Evolutionary conservation across 2,329 filamentous ascomycete genomes (phyloP).

Genomic region (Aspergillus luchuensis): DNA sequence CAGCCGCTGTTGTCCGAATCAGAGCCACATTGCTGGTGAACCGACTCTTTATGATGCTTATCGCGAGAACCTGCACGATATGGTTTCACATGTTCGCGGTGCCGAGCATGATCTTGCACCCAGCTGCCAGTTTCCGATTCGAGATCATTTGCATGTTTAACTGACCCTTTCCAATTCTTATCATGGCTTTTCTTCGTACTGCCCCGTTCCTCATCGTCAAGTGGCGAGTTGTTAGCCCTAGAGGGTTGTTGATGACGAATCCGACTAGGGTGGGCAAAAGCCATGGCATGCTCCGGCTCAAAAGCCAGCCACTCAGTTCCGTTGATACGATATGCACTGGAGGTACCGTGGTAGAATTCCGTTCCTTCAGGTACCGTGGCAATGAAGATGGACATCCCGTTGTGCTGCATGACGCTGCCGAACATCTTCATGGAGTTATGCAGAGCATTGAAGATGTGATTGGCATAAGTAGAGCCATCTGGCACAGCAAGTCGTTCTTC

Average conservation of each 20-base stretch:
- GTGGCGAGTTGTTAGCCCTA: neutral
- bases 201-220: neutral
- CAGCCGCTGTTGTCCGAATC: neutral
- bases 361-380: neutral
- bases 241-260: neutral
- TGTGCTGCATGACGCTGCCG: neutral
- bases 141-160: neutral
- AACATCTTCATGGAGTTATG: constrained; percentile 3
- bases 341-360: neutral
- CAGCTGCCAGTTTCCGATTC: neutral
- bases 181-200: neutral
- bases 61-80: neutral
- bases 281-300: neutral
- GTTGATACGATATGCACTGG: neutral
- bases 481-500: neutral
- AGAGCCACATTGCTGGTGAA: neutral
- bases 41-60: neutral
- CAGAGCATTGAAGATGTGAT: neutral
- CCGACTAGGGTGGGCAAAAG: neutral
- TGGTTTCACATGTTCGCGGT: neutral
- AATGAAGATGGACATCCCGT: neutral
- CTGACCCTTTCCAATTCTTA: neutral
- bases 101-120: neutral
- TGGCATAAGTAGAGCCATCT: neutral
- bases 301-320: neutral